Evolutionary conservation across 345 rosid genomes (phyloP).

Genomic region (Camelina hispida): DNA sequence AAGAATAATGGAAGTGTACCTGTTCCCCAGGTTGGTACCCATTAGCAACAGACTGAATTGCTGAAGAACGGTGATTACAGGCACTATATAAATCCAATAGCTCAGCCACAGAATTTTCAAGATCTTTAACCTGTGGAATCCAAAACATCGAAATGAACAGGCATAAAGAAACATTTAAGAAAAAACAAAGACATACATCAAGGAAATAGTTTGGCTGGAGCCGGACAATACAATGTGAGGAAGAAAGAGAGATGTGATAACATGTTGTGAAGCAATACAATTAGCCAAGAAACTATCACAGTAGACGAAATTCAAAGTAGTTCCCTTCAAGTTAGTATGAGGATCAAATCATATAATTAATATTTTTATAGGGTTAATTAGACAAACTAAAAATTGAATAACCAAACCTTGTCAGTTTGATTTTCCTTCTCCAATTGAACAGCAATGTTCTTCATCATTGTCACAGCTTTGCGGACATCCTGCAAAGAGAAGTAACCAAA

Average conservation of each 20-base stretch:
- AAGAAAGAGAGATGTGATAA: not conserved
- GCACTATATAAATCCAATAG: constrained; percentile 59
- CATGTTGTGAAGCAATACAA: not conserved
- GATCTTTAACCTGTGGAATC: constrained; percentile 66
- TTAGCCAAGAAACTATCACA: constrained; percentile 15
- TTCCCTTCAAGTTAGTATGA: not conserved
- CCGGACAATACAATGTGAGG: not conserved
- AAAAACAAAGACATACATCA: constrained; percentile 5
- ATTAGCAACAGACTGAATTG: constrained; percentile 67
- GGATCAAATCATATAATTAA: not conserved
- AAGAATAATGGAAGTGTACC: constrained; percentile 46
- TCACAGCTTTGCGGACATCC: constrained; percentile 76
- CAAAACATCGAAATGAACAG: constrained; percentile 2
- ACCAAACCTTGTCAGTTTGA: constrained; percentile 65
- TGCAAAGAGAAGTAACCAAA: constrained; percentile 37
- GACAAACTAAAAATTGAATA: not conserved
- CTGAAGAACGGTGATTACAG: constrained; percentile 53
- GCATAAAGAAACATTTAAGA: not conserved
- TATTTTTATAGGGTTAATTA: not conserved
- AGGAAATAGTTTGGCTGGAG: constrained; percentile 7
- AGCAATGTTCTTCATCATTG: constrained; percentile 68
- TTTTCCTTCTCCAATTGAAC: constrained; percentile 77
- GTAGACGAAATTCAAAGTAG: not conserved
- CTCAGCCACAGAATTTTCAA: constrained; percentile 69
- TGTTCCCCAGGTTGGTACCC: constrained; percentile 64